Conservation (phyloP, 768 basidiomycete species). For the Mycena sanguinolenta region DNA sequence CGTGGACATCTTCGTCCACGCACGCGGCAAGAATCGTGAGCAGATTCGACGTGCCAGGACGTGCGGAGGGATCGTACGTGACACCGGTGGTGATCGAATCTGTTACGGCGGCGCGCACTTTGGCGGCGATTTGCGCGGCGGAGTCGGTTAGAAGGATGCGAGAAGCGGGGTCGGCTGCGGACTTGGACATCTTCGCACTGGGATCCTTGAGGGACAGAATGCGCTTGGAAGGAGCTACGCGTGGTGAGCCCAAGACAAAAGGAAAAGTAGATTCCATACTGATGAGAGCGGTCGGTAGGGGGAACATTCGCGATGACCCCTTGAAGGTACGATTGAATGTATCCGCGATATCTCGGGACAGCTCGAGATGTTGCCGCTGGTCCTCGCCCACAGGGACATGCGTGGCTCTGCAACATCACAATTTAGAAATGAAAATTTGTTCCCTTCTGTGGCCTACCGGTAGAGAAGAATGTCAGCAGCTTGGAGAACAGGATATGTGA, state of each 20-base stretch:
- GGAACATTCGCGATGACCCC: constrained; percentile 67
- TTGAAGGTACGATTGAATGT: constrained; percentile 82
- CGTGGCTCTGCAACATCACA: constrained; percentile 70
- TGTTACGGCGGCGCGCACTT: constrained; percentile 87
- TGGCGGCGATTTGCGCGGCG: constrained; percentile 68
- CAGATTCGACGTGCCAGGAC: constrained; percentile 89
- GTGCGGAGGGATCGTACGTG: constrained; percentile 82
- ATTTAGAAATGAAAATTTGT: neutral
- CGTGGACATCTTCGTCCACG: constrained; percentile 57
- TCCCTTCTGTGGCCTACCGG: constrained; percentile 59
- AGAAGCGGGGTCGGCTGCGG: constrained; percentile 80
- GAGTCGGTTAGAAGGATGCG: constrained; percentile 91
- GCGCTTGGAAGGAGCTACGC: constrained; percentile 80
- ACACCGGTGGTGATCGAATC: constrained; percentile 79
- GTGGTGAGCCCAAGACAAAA: neutral
- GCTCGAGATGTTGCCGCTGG: constrained; percentile 94
- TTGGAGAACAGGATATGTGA: constrained; percentile 94
- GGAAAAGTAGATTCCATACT: constrained; percentile 63
- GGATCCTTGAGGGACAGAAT: constrained; percentile 91
- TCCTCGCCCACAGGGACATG: constrained; percentile 98
- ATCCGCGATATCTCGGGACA: constrained; percentile 86
- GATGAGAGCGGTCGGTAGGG: constrained; percentile 76
- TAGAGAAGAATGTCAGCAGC: constrained; percentile 93
- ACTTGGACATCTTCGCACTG: constrained; percentile 95
- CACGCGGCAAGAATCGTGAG: constrained; percentile 86